Evolutionary conservation across 163 green algal genomes (phyloP).

Genomic region (Scenedesmus sp.): DNA sequence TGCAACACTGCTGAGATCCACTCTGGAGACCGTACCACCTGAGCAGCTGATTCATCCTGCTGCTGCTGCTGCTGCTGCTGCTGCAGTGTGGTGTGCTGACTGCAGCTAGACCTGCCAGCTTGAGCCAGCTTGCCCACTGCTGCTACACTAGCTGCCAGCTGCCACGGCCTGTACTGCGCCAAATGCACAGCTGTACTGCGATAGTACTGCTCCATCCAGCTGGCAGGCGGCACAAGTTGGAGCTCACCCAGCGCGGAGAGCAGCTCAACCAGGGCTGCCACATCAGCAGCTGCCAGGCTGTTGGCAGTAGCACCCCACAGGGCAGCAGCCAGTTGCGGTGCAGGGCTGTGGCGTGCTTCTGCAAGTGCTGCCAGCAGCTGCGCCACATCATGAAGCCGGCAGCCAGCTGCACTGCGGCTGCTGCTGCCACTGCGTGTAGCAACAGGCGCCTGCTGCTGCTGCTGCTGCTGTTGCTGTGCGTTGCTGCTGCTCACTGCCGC

Average conservation of each 20-base stretch:
- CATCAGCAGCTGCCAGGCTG: constrained; percentile 9
- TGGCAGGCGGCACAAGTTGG: constrained; percentile 22
- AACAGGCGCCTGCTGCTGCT: background rate
- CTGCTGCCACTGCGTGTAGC: background rate
- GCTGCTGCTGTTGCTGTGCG: background rate
- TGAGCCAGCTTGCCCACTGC: constrained; percentile 29
- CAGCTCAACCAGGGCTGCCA: constrained; percentile 31
- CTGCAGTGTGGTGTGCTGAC: background rate
- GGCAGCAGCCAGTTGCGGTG: constrained; percentile 19
- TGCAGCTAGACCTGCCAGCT: constrained; percentile 12
- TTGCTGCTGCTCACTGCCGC: background rate
- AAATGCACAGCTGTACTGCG: background rate
- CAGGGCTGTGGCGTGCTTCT: constrained; percentile 34
- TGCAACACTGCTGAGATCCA: constrained; percentile 26
- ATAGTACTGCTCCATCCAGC: constrained; percentile 43
- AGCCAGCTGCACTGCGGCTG: background rate
- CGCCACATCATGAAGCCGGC: constrained; percentile 31
- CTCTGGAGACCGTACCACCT: background rate
- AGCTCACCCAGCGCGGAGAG: constrained; percentile 36
- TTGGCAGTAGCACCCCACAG: constrained; percentile 25
- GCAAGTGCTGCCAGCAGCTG: constrained; percentile 33
- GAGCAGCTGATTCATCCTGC: constrained; percentile 12
- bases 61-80: constrained; percentile 43
- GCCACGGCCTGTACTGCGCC: constrained; percentile 49
- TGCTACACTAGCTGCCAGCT: constrained; percentile 22